These are phyloP conservation scores for Plasmodium gaboni DNA, from an alignment of 169 alveolate species.

Conservation along the genomic window DNA sequence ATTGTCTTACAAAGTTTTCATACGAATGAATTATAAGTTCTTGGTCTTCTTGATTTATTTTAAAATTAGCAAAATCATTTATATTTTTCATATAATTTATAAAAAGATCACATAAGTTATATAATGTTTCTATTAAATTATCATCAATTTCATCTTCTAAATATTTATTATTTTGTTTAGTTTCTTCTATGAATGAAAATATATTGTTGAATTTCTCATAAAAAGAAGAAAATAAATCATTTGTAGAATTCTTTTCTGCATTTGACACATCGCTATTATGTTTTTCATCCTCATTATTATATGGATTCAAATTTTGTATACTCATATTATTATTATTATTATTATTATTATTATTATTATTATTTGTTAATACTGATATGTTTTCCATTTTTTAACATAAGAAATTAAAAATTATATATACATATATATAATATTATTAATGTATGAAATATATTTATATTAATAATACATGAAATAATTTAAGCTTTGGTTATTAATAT, in stretches of 20 bases:
- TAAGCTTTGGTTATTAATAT: too few species aligned
- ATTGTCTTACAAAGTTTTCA: constrained; percentile 66
- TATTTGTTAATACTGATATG: constrained; percentile 12
- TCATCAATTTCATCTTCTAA: constrained; percentile 74
- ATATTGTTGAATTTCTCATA: constrained; percentile 38
- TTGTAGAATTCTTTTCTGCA: constrained; percentile 4
- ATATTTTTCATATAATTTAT: constrained; percentile 50
- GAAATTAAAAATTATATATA: too few species aligned
- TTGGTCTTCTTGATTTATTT: constrained; percentile 43
- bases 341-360: constrained; percentile 16
- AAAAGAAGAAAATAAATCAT: constrained; percentile 38
- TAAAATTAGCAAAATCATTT: constrained; percentile 63
- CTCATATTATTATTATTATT: not conserved
- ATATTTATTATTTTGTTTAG: constrained; percentile 60
- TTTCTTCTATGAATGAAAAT: constrained; percentile 41
- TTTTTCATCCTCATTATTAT: constrained; percentile 12
- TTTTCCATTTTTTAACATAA: constrained; percentile 26
- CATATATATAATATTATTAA: too few species aligned
- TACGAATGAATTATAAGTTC: constrained; percentile 54
- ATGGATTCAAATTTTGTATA: constrained; percentile 1
- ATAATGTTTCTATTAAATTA: constrained; percentile 59
- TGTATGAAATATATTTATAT: too few species aligned
- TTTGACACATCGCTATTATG: not conserved
- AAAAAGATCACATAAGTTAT: constrained; percentile 50
- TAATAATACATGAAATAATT: too few species aligned